Evolutionary conservation across 768 basidiomycete species (phyloP).

Genomic region (Crepidotus variabilis): DNA sequence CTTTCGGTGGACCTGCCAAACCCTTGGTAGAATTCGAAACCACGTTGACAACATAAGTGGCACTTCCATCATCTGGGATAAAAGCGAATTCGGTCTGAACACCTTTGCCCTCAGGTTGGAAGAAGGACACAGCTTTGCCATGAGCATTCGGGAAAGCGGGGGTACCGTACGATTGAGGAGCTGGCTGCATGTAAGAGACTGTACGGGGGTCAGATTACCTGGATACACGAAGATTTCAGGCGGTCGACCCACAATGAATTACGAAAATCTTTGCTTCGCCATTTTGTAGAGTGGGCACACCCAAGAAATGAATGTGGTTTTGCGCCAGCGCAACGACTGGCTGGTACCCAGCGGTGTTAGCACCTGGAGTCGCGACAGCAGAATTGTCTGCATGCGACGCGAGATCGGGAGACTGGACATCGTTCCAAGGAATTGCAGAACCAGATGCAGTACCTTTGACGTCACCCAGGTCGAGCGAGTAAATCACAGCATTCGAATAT

Average conservation of each 20-base stretch:
- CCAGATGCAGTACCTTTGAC: constrained; percentile 61
- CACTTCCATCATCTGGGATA: constrained; percentile 62
- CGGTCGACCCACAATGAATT: constrained; percentile 86
- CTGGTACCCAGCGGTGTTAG: constrained; percentile 47
- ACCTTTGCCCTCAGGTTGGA: constrained; percentile 44
- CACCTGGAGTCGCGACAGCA: constrained; percentile 3
- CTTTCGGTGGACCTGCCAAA: constrained; percentile 19
- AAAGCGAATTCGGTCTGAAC: constrained; percentile 66
- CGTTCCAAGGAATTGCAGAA: constrained; percentile 58
- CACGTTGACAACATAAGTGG: constrained; percentile 59
- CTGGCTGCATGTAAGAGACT: constrained; percentile 82
- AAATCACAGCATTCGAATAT: constrained; percentile 61
- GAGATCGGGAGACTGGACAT: constrained; percentile 55
- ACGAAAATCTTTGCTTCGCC: constrained; percentile 80
- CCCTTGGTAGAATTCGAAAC: constrained; percentile 31
- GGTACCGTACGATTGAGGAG: constrained; percentile 54
- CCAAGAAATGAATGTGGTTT: constrained; percentile 83
- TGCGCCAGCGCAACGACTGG: constrained; percentile 81
- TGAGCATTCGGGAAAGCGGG: constrained; percentile 60
- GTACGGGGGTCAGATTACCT: background rate
- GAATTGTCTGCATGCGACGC: constrained; percentile 9
- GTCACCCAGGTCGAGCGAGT: constrained; percentile 63
- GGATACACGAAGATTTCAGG: no score
- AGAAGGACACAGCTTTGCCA: constrained; percentile 71
- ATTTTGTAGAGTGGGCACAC: constrained; percentile 61